Evolutionary conservation across 108 stramenopile genomes (phyloP), one percentile per base, ranked within the genome.

Genomic region (Cyclotella kingstonii): DNA sequence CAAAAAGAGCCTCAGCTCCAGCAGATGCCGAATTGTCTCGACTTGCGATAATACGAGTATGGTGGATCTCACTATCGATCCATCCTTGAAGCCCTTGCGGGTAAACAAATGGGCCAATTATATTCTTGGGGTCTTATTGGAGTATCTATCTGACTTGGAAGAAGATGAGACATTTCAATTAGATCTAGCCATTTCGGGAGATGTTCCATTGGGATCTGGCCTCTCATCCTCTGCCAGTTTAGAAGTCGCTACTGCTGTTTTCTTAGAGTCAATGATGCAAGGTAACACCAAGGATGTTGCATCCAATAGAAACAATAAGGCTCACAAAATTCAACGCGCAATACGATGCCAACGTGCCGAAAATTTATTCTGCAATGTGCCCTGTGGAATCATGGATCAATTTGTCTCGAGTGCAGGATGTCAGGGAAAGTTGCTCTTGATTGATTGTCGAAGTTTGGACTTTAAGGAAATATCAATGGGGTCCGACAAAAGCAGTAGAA

Each of bases 191-290:
- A 81, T 96, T 54, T 73, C 82, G 26, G 84, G 92, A 11, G 77
- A 90, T 65, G 96, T 98, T 9, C 97, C 97, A 15, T 61, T 98
- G 36, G 96, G 97, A 29, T 71, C 79, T 7, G 97, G 97, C 5
- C 50, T 93, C 35, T 80, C 84, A 26, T 82, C 80, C 30, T 82
- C 81, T 48, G 90, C 91, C 0, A 76, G 85, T 25, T 58, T 94
- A 60, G 89, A 89, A 67, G 89, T 89, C 15, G 79, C 92, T 15
- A 82, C 82, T 10, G 91, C 86, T 7, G 76, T 68, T 2, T 93
- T 93, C 49, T 54, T 89, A 38, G 91, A 90, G 56, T 52, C 63
- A 43, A 36, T 90, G 11, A 41, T 93, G 63, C 78, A 76, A 11
- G 31, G 58, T 8, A 59, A 39, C 11, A 70, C 73, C 23, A 26